Conservation (phyloP, 495 filamentous ascomycete species). For the Arthonia radiata region DNA sequence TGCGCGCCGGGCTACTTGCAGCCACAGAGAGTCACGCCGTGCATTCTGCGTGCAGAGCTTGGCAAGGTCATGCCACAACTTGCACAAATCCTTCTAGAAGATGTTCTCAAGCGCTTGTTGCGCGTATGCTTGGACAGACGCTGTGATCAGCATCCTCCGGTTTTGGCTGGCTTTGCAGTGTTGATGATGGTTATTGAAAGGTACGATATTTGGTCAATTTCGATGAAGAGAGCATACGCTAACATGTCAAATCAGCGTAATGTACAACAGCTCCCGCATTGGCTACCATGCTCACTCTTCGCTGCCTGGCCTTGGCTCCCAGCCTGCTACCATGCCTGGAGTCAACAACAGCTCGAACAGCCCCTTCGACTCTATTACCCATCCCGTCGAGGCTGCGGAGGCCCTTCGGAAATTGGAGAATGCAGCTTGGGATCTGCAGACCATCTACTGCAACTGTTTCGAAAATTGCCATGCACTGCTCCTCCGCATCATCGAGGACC, state of each 20-base stretch:
- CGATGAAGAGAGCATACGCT: constrained; percentile 8
- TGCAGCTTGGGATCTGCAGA: constrained; percentile 6
- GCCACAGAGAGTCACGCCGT: constrained; percentile 8
- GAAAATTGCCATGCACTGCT: background rate
- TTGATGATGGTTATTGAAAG: constrained; percentile 10
- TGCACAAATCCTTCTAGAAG: constrained; percentile 6
- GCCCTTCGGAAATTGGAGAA: constrained; percentile 7
- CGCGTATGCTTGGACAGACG: constrained; percentile 5
- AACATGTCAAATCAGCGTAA: constrained; percentile 8
- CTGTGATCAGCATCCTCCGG: constrained; percentile 6
- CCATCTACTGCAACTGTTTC: background rate
- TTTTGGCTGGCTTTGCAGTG: constrained; percentile 5
- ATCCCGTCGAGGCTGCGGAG: constrained; percentile 5
- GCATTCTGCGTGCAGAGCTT: constrained; percentile 11
- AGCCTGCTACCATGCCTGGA: constrained; percentile 5
- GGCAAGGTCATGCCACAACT: constrained; percentile 8
- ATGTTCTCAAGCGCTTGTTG: constrained; percentile 6
- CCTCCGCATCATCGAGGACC: background rate
- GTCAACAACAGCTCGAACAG: too few species aligned
- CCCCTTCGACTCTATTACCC: too few species aligned
- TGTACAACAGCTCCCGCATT: constrained; percentile 5
- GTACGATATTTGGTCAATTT: too few species aligned
- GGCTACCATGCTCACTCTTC: background rate
- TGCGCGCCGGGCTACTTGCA: background rate
- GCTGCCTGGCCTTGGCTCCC: background rate